phyloP scores from a whole-genome alignment of 495 filamentous ascomycete species.

The Melanomma pulvis-pyrius region DNA sequence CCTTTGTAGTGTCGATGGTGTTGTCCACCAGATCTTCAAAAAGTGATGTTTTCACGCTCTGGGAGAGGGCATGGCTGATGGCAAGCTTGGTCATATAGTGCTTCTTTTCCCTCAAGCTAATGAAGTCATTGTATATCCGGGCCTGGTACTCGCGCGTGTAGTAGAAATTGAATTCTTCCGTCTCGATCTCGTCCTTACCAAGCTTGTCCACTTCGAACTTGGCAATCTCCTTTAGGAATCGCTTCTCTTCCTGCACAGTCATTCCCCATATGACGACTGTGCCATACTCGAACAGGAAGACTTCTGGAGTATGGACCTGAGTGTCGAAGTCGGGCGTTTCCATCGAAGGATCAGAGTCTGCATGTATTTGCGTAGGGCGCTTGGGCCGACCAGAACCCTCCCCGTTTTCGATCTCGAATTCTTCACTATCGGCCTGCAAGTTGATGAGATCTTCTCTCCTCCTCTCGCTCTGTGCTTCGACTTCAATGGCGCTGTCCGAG shows the following conservation, averaged over 20 bases:
- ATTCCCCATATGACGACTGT: conserved; percentile 99
- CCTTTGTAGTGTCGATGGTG: conserved; percentile 86
- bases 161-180: conserved; percentile 98
- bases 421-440: conserved; percentile 33
- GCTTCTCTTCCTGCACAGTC: conserved; percentile 78
- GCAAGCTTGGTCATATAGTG: conserved; percentile 98
- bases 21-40: conserved; percentile 95
- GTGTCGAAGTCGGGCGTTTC: conserved; percentile 63
- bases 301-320: conserved; percentile 83
- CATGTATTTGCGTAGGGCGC: conserved; percentile 9
- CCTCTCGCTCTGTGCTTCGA: conserved; percentile 43
- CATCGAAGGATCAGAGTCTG: conserved; percentile 25
- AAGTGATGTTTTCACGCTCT: conserved; percentile 96
- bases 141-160: conserved; percentile 97
- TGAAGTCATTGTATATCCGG: conserved; percentile 98
- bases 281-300: conserved; percentile 96
- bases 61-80: conserved; percentile 90
- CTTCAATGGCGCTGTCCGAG: conserved; percentile 50
- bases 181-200: conserved; percentile 82
- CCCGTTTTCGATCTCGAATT: conserved; percentile 2
- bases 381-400: conserved; percentile 6
- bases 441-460: conserved; percentile 50
- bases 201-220: conserved; percentile 94
- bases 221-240: conserved; percentile 90
- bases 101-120: conserved; percentile 84